Evolutionary conservation across 164 flowering plant species (phyloP), one percentile per base, ranked within the genome.

Genomic region (Tetracentron sinense): DNA sequence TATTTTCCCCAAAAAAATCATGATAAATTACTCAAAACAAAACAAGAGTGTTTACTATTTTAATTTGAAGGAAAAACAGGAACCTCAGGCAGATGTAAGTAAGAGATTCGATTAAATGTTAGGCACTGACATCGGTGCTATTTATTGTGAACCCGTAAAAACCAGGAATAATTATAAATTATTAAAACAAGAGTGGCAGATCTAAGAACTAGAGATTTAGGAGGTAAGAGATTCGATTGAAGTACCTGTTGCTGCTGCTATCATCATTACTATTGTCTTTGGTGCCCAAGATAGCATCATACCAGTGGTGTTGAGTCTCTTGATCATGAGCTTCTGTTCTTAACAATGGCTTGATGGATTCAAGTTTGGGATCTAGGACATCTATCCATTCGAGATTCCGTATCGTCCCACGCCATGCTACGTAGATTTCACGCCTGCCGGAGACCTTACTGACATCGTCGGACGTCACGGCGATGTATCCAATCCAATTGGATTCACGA

Each of bases 401-500:
- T 0, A 65, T 75, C 2, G 97, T 91, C 8, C 97, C 96, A 0
- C 97, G 81, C 84, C 84, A 84, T 0, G 73, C 85, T 0, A 89
- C 80, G 59, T 83, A 86, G 47, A 92, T 76, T 53, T 91, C 97
- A 0, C 97, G 82, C 7, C 97, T 78, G 26, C 92, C 94, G 0
- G 72, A 11, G 15, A 70, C 61, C 16, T 33, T 21, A 47, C 78
- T 74, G 4, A 14, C 68, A 29, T 73, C 79, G 46, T 92, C 94
- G 20, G 81, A 64, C 54, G 86, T 78, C 23, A 78, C 82, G 0
- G 92, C 89, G 21, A 92, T 73, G 76, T 87, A 92, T 22, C 97
- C 97, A 19, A 92, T 87, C 96, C 94, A 89, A 62, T 92, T 92
- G 25, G 96, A 83, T 73, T 92, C 96, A 6, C 88, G 80, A 72